These are phyloP conservation scores for Triglochin maritima DNA, from an alignment of 106 monocot species.

Conservation along the genomic window DNA sequence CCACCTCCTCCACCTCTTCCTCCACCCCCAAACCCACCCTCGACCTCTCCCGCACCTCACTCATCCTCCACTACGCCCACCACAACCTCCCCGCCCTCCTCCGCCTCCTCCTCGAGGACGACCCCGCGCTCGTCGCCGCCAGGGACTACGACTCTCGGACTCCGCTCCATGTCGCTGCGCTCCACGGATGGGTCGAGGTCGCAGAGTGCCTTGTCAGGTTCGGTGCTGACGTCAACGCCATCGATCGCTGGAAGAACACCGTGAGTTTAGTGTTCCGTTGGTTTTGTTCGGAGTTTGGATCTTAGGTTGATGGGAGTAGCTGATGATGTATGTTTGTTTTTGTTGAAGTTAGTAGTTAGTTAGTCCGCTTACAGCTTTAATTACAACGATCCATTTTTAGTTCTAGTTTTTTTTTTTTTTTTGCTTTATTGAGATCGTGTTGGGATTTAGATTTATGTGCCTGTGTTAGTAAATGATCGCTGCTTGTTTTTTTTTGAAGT, in stretches of 20 bases:
- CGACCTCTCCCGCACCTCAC: conserved; percentile 29
- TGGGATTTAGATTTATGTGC: neutral
- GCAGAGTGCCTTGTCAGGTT: conserved; percentile 61
- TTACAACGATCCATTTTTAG: too few relatives aligned
- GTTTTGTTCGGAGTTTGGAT: neutral
- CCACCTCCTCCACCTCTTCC: too few relatives aligned
- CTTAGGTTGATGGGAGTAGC: neutral
- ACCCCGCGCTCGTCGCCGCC: conserved; percentile 61
- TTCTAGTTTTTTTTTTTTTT: too few relatives aligned
- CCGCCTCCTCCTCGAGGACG: conserved; percentile 81
- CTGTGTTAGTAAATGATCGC: too few relatives aligned
- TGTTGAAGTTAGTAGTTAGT: too few relatives aligned
- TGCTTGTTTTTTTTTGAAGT: too few relatives aligned
- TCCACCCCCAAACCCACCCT: too few relatives aligned
- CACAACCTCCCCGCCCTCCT: conserved; percentile 76
- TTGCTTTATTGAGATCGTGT: neutral
- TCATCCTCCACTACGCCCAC: conserved; percentile 96
- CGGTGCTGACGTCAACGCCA: conserved; percentile 86
- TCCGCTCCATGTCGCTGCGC: conserved; percentile 87
- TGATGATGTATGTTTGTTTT: too few relatives aligned
- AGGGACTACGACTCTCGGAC: conserved; percentile 91
- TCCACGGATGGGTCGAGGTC: conserved; percentile 88
- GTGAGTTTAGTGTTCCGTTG: conserved; percentile 14
- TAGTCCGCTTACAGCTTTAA: too few relatives aligned
- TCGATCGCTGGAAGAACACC: conserved; percentile 97